Evolutionary conservation across 108 stramenopile genomes (phyloP).

Genomic region (Stephanodiscus minutulus): DNA sequence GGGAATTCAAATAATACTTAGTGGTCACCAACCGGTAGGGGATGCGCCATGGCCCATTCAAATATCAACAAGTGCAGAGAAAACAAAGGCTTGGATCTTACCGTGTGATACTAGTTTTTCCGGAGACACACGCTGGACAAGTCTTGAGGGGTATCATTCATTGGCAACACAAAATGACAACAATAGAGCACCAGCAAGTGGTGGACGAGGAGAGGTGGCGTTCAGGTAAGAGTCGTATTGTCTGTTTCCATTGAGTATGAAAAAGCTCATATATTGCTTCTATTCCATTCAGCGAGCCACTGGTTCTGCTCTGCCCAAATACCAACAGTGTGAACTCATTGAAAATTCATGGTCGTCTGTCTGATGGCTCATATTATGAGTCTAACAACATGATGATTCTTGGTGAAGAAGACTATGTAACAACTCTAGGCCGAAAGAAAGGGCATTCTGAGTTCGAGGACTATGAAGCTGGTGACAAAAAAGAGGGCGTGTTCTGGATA

Average conservation of each 20-base stretch:
- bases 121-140: slow-evolving; percentile 65
- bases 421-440: slow-evolving; percentile 20
- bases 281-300: slow-evolving; percentile 63
- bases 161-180: slow-evolving; percentile 12
- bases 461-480: slow-evolving; percentile 43
- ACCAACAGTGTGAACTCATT: slow-evolving; percentile 33
- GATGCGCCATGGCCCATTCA: slow-evolving; percentile 79
- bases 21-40: slow-evolving; percentile 85
- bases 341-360: slow-evolving; percentile 63
- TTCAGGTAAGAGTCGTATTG: slow-evolving; percentile 27
- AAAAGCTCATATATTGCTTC: background rate
- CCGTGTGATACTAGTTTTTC: slow-evolving; percentile 82
- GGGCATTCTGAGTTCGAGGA: slow-evolving; percentile 17
- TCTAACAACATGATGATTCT: slow-evolving; percentile 45
- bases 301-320: slow-evolving; percentile 47
- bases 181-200: slow-evolving; percentile 32
- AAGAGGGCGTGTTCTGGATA: slow-evolving; percentile 56
- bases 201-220: slow-evolving; percentile 50
- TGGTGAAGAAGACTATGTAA: slow-evolving; percentile 6
- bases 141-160: slow-evolving; percentile 12
- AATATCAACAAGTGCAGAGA: slow-evolving; percentile 22
- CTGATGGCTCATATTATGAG: slow-evolving; percentile 70
- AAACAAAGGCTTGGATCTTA: slow-evolving; percentile 49
- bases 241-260: background rate
- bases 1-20: slow-evolving; percentile 54